A percentile compares a stretch with the other conserved stretches of the same genome.
These are phyloP conservation scores for Pseudoneurospora amorphoporcata DNA, from an alignment of 495 filamentous ascomycete species.

Conservation along the genomic window DNA sequence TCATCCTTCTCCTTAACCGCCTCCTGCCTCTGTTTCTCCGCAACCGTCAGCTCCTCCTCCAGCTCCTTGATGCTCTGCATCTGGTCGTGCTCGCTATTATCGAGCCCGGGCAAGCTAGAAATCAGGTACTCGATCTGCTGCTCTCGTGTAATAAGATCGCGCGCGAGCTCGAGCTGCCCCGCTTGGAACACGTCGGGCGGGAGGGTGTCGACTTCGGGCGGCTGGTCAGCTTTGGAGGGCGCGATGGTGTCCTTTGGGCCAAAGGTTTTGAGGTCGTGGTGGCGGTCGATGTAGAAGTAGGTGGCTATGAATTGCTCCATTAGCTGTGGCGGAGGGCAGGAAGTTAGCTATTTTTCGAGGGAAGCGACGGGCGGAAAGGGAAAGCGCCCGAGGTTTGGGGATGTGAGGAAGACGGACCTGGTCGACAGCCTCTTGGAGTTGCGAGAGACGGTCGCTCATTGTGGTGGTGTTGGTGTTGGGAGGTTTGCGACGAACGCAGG, in stretches of 20 bases:
- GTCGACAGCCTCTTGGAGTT: slow-evolving; percentile 90
- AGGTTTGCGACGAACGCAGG: neutral
- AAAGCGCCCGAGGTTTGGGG: neutral
- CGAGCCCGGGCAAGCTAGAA: slow-evolving; percentile 72
- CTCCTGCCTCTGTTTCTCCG: slow-evolving; percentile 59
- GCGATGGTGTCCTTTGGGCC: slow-evolving; percentile 47
- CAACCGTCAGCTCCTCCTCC: slow-evolving; percentile 62
- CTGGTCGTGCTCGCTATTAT: slow-evolving; percentile 76
- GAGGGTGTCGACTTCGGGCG: slow-evolving; percentile 47
- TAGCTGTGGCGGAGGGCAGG: slow-evolving; percentile 42
- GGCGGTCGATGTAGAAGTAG: slow-evolving; percentile 70
- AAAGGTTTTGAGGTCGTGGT: slow-evolving; percentile 66
- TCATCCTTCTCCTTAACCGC: slow-evolving; percentile 63
- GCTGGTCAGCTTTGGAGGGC: slow-evolving; percentile 42
- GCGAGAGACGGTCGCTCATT: slow-evolving; percentile 88
- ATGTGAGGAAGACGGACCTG: slow-evolving; percentile 44
- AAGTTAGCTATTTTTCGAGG: neutral
- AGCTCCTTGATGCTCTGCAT: slow-evolving; percentile 60
- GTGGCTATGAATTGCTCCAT: slow-evolving; percentile 81
- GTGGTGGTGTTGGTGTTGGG: slow-evolving; percentile 2
- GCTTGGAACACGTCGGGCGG: slow-evolving; percentile 55
- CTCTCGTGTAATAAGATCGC: slow-evolving; percentile 79
- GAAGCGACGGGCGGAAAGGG: neutral
- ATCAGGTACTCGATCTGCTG: slow-evolving; percentile 92
- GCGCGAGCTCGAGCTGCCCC: slow-evolving; percentile 69